Evolutionary conservation across 805 yeast genomes (phyloP).

Genomic region (Kodamaea kakaduensis): DNA sequence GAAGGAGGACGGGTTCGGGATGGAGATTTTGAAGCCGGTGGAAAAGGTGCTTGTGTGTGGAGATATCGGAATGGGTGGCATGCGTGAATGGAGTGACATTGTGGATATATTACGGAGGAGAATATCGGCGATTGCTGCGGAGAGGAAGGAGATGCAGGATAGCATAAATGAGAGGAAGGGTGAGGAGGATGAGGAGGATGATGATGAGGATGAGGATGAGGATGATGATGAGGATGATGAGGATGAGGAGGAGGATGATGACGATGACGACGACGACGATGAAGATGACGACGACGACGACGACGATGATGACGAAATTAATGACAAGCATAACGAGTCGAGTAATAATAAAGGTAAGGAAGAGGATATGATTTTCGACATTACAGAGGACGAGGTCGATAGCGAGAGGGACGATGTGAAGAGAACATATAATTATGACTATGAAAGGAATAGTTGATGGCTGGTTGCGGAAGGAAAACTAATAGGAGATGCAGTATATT

Average conservation of each 20-base stretch:
- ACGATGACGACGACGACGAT: slow-evolving; percentile 35
- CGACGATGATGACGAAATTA: slow-evolving; percentile 30
- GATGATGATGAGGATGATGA: slow-evolving; percentile 36
- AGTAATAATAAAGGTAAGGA: slow-evolving; percentile 37
- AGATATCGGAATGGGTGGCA: slow-evolving; percentile 49
- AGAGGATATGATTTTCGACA: slow-evolving; percentile 22
- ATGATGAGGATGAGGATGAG: slow-evolving; percentile 30
- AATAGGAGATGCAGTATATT: no score
- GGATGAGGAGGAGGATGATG: slow-evolving; percentile 31
- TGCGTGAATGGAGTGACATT: slow-evolving; percentile 46
- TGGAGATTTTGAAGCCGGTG: slow-evolving; percentile 43
- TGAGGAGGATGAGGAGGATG: slow-evolving; percentile 22
- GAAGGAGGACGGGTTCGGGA: slow-evolving; percentile 39
- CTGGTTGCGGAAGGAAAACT: background rate
- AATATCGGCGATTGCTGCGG: slow-evolving; percentile 26
- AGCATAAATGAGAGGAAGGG: no score
- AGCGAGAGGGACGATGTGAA: slow-evolving; percentile 1
- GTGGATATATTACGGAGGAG: slow-evolving; percentile 40
- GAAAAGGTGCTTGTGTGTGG: slow-evolving; percentile 47
- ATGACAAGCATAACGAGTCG: slow-evolving; percentile 27
- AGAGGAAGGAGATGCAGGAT: slow-evolving; percentile 22
- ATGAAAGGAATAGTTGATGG: slow-evolving; percentile 3
- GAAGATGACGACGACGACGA: slow-evolving; percentile 35
- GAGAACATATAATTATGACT: slow-evolving; percentile 6
- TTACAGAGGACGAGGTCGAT: slow-evolving; percentile 13